Conservation (phyloP, 768 basidiomycete genomes). For the Russula lepida region DNA sequence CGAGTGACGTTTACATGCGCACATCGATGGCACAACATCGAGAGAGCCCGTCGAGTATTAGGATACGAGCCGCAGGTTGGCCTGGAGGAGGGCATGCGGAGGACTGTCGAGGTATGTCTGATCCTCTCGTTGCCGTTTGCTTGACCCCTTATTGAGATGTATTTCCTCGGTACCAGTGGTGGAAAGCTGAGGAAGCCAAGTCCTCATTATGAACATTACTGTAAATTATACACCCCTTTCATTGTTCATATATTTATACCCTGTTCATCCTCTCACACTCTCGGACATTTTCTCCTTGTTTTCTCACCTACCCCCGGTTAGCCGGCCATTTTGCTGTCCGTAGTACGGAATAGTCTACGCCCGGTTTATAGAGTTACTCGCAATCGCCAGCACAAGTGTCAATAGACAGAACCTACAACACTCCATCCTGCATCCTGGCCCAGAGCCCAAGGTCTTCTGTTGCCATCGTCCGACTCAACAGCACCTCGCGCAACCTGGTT, state of each 20-base stretch:
- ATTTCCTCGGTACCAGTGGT: conserved; percentile 15
- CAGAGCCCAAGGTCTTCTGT: not conserved
- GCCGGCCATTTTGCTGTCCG: not conserved
- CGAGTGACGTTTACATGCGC: conserved; percentile 76
- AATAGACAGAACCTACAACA: not conserved
- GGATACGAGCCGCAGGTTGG: conserved; percentile 92
- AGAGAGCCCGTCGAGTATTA: conserved; percentile 82
- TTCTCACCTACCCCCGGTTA: not conserved
- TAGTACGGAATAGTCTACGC: not conserved
- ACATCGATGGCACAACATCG: conserved; percentile 85
- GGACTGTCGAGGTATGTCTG: conserved; percentile 62
- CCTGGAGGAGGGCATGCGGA: conserved; percentile 77
- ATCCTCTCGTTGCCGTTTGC: not conserved
- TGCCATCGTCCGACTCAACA: conserved; percentile 9
- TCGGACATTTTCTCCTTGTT: not conserved
- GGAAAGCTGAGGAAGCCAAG: conserved; percentile 20
- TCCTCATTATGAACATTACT: conserved; percentile 4
- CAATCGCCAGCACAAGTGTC: not conserved
- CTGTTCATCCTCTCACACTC: not conserved
- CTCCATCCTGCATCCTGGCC: not conserved
- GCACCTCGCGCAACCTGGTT: conserved; percentile 38
- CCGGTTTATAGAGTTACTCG: not conserved
- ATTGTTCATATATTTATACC: not conserved
- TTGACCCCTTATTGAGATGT: not conserved
- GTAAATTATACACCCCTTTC: not conserved